Evolutionary conservation across 192 early-diverging fungal species (phyloP).

Genomic region (Mortierella alpina): DNA sequence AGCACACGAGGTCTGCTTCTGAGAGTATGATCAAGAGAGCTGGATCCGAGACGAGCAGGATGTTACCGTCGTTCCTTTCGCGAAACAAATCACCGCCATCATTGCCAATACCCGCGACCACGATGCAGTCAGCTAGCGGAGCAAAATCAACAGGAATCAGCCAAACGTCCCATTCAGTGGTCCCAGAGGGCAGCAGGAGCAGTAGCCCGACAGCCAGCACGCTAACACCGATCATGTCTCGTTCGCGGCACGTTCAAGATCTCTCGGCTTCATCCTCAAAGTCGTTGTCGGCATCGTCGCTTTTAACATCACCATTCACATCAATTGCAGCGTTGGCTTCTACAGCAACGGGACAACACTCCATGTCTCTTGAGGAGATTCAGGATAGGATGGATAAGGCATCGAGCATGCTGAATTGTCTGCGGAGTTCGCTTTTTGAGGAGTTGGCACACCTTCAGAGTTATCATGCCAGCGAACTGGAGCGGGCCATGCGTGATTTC

Average conservation of each 20-base stretch:
- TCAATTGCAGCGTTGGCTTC: slow-evolving; percentile 56
- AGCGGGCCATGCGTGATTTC: slow-evolving; percentile 45
- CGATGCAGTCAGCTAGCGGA: no score
- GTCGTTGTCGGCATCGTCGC: slow-evolving; percentile 29
- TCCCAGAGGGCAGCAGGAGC: background rate
- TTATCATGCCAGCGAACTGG: slow-evolving; percentile 52
- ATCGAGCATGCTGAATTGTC: slow-evolving; percentile 55
- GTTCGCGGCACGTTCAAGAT: slow-evolving; percentile 11
- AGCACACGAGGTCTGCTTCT: slow-evolving; percentile 12
- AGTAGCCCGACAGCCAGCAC: background rate
- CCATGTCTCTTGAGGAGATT: slow-evolving; percentile 31
- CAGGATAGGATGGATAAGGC: slow-evolving; percentile 53
- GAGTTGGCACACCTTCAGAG: slow-evolving; percentile 61
- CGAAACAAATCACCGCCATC: background rate
- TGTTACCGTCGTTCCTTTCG: background rate
- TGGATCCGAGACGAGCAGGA: background rate
- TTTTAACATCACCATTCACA: slow-evolving; percentile 42
- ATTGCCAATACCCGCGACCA: no score
- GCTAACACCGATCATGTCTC: background rate
- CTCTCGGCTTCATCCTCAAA: slow-evolving; percentile 14
- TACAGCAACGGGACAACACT: slow-evolving; percentile 29
- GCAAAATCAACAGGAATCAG: no score
- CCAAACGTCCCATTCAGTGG: no score
- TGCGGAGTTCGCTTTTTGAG: slow-evolving; percentile 60
- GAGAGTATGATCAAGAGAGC: background rate